phyloP scores from a whole-genome alignment of 2,329 filamentous ascomycete species.

The Tolypocladium ophioglossoides region DNA sequence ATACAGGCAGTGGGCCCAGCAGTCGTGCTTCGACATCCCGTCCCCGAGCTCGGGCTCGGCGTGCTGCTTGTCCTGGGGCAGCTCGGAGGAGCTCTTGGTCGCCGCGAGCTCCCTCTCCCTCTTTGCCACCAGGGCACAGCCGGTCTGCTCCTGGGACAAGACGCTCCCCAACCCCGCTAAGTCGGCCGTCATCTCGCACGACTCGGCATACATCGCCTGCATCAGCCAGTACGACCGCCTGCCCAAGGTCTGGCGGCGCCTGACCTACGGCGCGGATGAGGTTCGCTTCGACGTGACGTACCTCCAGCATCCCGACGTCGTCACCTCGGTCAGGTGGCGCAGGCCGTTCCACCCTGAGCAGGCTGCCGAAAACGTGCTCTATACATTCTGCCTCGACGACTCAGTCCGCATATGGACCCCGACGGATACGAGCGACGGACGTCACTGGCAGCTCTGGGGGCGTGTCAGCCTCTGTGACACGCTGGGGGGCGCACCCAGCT shows the following conservation, averaged over 20 bases:
- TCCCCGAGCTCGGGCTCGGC: conserved; percentile 20
- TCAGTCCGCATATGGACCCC: conserved; percentile 75
- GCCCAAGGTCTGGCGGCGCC: conserved; percentile 84
- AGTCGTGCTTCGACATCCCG: conserved; percentile 46
- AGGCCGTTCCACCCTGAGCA: conserved; percentile 68
- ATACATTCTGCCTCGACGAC: conserved; percentile 77
- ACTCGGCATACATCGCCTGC: conserved; percentile 78
- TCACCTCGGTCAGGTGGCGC: conserved; percentile 84
- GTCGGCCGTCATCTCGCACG: conserved; percentile 71
- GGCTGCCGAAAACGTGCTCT: conserved; percentile 75
- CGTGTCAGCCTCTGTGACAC: conserved; percentile 66
- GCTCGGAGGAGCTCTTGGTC: conserved; percentile 72
- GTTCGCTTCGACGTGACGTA: conserved; percentile 86
- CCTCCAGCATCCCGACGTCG: conserved; percentile 67
- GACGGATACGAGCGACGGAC: conserved; percentile 58
- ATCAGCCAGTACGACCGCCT: conserved; percentile 68
- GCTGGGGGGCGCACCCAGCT: conserved; percentile 37
- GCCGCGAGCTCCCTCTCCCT: conserved; percentile 62
- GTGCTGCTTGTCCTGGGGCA: conserved; percentile 70
- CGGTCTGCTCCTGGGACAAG: conserved; percentile 61
- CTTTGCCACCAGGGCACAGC: conserved; percentile 41
- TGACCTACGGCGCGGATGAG: conserved; percentile 74
- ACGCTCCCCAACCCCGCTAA: conserved; percentile 62
- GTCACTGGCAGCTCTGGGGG: conserved; percentile 70
- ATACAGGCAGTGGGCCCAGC: conserved; percentile 46